Evolutionary conservation across 352 stramenopile genomes (phyloP), one percentile per base, ranked within the genome.

Genomic region (Thraustochytrium striatum): DNA sequence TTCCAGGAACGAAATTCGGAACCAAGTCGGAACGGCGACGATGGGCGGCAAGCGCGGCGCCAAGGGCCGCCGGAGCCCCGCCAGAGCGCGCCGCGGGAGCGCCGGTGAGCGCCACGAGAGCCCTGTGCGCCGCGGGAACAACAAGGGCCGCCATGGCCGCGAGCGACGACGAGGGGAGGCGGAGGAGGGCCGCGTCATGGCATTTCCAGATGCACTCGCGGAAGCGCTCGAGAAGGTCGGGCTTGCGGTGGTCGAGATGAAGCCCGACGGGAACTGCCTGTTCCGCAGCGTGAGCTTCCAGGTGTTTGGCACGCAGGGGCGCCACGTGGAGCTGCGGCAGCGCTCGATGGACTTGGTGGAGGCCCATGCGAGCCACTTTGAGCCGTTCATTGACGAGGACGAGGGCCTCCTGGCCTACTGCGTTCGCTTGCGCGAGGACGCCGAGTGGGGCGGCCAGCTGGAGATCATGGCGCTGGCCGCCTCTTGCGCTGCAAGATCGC

Each of bases 211-310:
- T n/a, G n/a, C n/a, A n/a, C n/a, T 62, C 62, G n/a, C 16, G 36
- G 36, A 8, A 5, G 80, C 57, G 7, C 69, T 88, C 19, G 83
- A 84, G 36, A 79, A 82, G 62, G 65, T 68, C 11, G 82, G 84
- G 21, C 83, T 94, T 16, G 81, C 87, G 69, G 83, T 93, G 25
- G 36, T 72, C 13, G 75, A 86, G 61, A 89, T 97, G 57, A 87
- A 94, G 72, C 92, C 93, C 13, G 95, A 99, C 83, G 95, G 95
- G 30, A 99, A 99, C 85, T 99, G 95, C 82, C 84, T 99, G 13
- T 99, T 99, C 84, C 92, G 94, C 21, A 90, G 94, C 1, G 91
- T 98, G 41, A 93, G 88, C 72, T 88, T 98, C 79, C 95, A 98
- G 85, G 86, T 99, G 11, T 98, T 98, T 81, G 94, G 93, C 1